Base-by-base conservation (phyloP, 768 basidiomycete genomes). In the Mrakia gelida region DNA sequence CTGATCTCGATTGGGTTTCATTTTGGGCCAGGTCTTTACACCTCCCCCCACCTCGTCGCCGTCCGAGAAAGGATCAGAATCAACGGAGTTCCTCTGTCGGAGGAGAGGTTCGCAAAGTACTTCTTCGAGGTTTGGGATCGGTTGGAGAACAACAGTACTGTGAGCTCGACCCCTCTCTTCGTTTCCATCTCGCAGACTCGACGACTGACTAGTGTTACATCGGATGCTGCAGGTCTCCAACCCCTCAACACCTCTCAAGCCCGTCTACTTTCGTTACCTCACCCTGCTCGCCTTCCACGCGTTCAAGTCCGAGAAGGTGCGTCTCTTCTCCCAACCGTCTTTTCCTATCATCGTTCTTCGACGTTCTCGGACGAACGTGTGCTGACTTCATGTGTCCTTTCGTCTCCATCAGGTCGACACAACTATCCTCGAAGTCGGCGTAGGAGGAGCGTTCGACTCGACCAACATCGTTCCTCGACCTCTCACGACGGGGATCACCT, bases 101-200 rank as follows among this genome's bases (percentile, higher is more conserved):
- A 98, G 82, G 90, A 91, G 23, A 85, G 90, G 49, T 99, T 99
- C 84, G 88, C 94, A 18, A 90, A 88, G 82, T 97, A 91, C 84
- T 98, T 98, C 85, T 99, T 94, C 81, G 92, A 98, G 81, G 92
- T 98, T 0, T 99, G 96, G 96, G 92, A 98, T 82, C 88, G 87
- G 78, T 86, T 98, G 13, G 87, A 91, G 71, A 81, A 84, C 61
- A 91, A 92, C 80, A 85, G 88, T 54, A 84, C 85, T 81, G 94
- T 95, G 81, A 61, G 87, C 83, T 28, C 32, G 8, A 21, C 76
- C 38, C 16, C 13, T 18, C 18, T n/a, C 15, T 3, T 34, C 34
- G 68, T 21, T 70, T 70, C 9, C 10, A 26, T 43, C 9, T 56
- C 23, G 26, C n/a, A 34, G 7, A 45, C 11, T 11, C 9, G 45